Evolutionary conservation across 192 early-diverging fungal genomes (phyloP).

Genomic region (Mortierella hygrophila): DNA sequence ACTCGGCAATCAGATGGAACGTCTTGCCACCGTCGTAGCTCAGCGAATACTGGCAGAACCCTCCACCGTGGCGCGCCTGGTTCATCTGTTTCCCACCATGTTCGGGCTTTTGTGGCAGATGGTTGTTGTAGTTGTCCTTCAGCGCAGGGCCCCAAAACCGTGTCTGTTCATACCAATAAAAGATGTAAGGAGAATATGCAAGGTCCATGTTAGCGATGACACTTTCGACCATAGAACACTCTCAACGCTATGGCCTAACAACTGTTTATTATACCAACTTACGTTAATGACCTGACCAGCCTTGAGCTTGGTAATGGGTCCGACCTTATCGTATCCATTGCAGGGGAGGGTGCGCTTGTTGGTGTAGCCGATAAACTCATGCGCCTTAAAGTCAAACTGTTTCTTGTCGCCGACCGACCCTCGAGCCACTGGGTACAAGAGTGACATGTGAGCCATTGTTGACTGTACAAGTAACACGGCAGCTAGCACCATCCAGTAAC

Average conservation of each 20-base stretch:
- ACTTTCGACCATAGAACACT: background rate
- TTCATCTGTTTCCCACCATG: background rate
- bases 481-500: background rate
- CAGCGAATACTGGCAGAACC: conserved; percentile 75
- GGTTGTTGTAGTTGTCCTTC: background rate
- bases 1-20: conserved; percentile 56
- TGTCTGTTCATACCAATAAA: background rate
- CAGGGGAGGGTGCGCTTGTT: conserved; percentile 10
- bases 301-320: conserved; percentile 27
- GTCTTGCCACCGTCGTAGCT: conserved; percentile 72
- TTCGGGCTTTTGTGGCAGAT: background rate
- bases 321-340: conserved; percentile 38
- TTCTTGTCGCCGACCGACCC: conserved; percentile 5
- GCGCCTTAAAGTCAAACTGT: conserved; percentile 16
- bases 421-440: conserved; percentile 32
- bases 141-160: conserved; percentile 50
- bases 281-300: conserved; percentile 42
- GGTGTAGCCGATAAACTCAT: conserved; percentile 26
- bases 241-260: background rate
- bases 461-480: background rate
- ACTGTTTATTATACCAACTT: background rate
- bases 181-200: background rate
- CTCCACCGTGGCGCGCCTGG: conserved; percentile 73
- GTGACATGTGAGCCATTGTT: conserved; percentile 27
- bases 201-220: background rate